Conservation (phyloP, 2,329 filamentous ascomycete genomes). For the Epichloe glyceriae region DNA sequence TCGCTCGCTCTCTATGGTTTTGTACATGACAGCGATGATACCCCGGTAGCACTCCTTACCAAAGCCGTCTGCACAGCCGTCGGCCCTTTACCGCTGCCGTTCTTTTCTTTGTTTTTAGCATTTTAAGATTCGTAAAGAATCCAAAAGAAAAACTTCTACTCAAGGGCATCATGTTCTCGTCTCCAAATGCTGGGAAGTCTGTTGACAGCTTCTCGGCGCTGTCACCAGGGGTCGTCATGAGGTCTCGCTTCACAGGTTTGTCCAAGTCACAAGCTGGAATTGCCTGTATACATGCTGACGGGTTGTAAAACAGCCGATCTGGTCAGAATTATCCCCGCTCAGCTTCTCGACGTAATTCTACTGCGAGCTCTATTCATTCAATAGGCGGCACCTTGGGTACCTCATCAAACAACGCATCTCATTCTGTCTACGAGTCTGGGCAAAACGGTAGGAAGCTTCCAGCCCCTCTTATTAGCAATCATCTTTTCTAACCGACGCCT, state of each 20-base stretch:
- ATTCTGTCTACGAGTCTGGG: slow-evolving; percentile 54
- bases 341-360: slow-evolving; percentile 58
- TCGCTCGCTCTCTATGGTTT: background rate
- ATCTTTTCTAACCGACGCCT: background rate
- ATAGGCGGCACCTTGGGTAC: slow-evolving; percentile 74
- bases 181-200: slow-evolving; percentile 47
- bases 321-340: slow-evolving; percentile 33
- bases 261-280: background rate
- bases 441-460: slow-evolving; percentile 55
- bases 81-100: slow-evolving; percentile 12
- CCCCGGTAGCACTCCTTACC: slow-evolving; percentile 26
- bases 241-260: slow-evolving; percentile 46
- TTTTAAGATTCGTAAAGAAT: background rate
- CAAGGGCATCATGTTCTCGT: slow-evolving; percentile 43
- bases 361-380: slow-evolving; percentile 76
- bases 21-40: slow-evolving; percentile 31
- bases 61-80: slow-evolving; percentile 23
- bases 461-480: background rate
- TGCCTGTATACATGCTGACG: slow-evolving; percentile 9
- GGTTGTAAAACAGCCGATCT: slow-evolving; percentile 24
- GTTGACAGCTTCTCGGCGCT: slow-evolving; percentile 49
- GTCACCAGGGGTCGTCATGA: slow-evolving; percentile 39
- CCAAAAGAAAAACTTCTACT: background rate
- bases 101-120: background rate
- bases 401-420: slow-evolving; percentile 40